Evolutionary conservation across 23 red algal species (phyloP).

Genomic region (Cyanidium caldarium): DNA sequence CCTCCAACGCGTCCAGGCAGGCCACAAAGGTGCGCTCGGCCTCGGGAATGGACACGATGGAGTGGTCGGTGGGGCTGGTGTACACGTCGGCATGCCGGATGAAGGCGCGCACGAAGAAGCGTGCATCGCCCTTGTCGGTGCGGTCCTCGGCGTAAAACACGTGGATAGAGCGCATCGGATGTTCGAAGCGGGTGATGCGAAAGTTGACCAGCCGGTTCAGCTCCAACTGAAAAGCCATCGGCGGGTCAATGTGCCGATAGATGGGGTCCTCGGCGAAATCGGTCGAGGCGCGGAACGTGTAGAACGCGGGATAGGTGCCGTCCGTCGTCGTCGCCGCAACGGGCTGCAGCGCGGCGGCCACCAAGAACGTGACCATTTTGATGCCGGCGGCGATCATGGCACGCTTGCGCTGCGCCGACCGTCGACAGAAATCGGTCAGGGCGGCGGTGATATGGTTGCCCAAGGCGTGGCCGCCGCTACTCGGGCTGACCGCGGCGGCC

Average conservation of each 20-base stretch:
- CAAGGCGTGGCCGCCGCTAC: conserved; percentile 11
- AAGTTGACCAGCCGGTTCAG: conserved; percentile 80
- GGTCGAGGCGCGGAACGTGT: conserved; percentile 55
- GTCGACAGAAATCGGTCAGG: conserved; percentile 35
- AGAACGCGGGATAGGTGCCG: conserved; percentile 63
- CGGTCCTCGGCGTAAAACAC: conserved; percentile 86
- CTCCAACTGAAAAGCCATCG: conserved; percentile 98
- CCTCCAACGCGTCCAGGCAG: conserved; percentile 89
- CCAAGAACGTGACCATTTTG: conserved; percentile 84
- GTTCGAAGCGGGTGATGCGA: conserved; percentile 70
- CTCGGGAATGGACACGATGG: conserved; percentile 73
- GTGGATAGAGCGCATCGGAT: conserved; percentile 85
- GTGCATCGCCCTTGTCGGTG: conserved; percentile 60
- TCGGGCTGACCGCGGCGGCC: not conserved
- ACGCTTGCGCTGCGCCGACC: conserved; percentile 23
- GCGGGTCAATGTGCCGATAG: conserved; percentile 97
- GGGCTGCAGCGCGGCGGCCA: conserved; percentile 31
- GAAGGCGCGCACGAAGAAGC: conserved; percentile 95
- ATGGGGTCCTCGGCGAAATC: conserved; percentile 90
- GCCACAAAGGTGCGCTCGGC: conserved; percentile 86
- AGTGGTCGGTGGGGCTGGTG: conserved; percentile 27
- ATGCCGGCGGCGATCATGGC: conserved; percentile 47
- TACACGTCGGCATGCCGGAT: conserved; percentile 81
- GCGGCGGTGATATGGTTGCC: conserved; percentile 31
- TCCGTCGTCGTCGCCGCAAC: not conserved